Conservation (phyloP, 257 asterid species). For the Fraxinus cuspidata region DNA sequence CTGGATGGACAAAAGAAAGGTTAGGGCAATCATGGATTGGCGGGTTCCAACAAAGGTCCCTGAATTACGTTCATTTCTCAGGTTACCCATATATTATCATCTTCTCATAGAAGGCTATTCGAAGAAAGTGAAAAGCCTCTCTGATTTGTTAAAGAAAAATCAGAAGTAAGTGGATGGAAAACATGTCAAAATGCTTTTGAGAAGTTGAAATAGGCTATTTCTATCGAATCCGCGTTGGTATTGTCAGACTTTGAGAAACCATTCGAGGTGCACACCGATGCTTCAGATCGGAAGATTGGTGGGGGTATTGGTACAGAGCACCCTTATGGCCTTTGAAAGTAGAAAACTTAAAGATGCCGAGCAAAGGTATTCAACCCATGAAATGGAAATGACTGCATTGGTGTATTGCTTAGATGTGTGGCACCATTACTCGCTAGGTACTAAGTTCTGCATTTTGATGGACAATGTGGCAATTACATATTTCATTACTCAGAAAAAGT, state of each 20-base stretch:
- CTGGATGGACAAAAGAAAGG: neutral
- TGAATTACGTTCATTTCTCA: neutral
- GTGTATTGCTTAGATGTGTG: neutral
- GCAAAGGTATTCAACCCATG: no score
- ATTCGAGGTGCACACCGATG: no score
- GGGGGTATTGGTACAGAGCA: no score
- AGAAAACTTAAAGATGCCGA: no score
- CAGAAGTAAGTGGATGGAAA: neutral
- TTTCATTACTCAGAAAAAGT: no score
- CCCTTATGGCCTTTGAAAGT: no score
- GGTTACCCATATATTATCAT: neutral
- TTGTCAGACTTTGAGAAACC: neutral
- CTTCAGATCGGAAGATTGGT: no score
- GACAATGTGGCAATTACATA: neutral
- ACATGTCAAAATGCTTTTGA: neutral
- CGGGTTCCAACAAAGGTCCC: neutral
- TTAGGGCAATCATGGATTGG: neutral
- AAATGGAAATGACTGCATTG: neutral
- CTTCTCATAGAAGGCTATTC: neutral
- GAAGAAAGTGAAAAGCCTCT: neutral
- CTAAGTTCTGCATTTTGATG: neutral
- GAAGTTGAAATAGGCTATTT: neutral
- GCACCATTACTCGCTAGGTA: no score
- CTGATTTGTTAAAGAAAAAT: neutral
- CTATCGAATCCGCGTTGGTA: neutral